Evolutionary conservation across 768 basidiomycete genomes (phyloP), one percentile per base, ranked within the genome.

Genomic region (Suillus americanus): DNA sequence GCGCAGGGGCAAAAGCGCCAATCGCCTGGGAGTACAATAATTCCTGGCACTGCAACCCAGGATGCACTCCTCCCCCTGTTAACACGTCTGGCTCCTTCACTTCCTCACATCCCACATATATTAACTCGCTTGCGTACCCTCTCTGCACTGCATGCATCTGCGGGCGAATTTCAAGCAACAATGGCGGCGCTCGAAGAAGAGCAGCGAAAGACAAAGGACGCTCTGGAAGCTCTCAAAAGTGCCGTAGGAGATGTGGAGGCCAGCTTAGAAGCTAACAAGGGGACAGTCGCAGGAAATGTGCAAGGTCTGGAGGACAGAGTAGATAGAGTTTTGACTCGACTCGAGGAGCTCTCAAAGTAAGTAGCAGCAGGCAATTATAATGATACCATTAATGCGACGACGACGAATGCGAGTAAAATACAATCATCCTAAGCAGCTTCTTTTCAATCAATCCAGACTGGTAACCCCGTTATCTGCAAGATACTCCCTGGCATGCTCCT

Each of bases 51-150:
- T 7, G 66, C 67, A 10, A 71, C 82, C 55, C 80, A 81, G 64
- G 91, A 92, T 54, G 86, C 89, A 51, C 74, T 93, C 14, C 75
- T 91, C 0, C 90, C 92, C 0, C 73, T 91, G 57, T 81, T 94
- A 20, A 82, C 86, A 30, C 86, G 91, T 23, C 85, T 94, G 0
- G 84, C 84, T 5, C 92, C 90, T 0, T 82, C 87, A 0, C 81
- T 94, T 1, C 90, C 92, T 0, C 91, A 93, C 67, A 90, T 94
- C 51, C 92, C 96, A 2, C 94, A 97, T 69, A 90, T 99, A 28
- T 84, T 99, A 30, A 87, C 91, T 4, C 91, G 97, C 16, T 78
- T 99, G 43, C 87, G 93, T 45, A 95, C 95, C 12, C 82, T 99
- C 5, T 88, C 92, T 10, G 73, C 86, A 0, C 76, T 99, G 65